Base-by-base conservation (phyloP, 1,284 basidiomycete species). In the Ganoderma sinense region DNA sequence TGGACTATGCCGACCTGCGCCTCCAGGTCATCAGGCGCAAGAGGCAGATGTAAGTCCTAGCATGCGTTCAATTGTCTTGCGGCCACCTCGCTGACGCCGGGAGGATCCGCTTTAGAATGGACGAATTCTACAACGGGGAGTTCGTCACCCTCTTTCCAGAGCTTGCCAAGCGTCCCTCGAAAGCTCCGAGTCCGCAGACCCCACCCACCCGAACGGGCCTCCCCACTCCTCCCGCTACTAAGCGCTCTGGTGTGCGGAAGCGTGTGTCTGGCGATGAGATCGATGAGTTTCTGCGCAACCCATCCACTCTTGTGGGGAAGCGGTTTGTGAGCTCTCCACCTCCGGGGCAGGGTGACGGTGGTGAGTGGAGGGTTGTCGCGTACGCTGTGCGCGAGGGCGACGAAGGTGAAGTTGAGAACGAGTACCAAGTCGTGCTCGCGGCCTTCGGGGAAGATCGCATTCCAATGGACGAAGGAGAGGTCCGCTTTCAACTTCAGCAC, bases 391-490 rank as follows among this genome's bases (percentile, higher is more conserved):
- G 66, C n/a, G 55, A 62, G 56, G 45, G 29, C 5, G 65, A 65
- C 10, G 58, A 33, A 7, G 48, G 29, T 13, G n/a, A n/a, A n/a
- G n/a, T 67, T 14, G 69, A 67, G 33, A 48, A 70, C 41, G 69
- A 70, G 62, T 70, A 64, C 40, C 53, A 43, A n/a, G 51, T 70
- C 14, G 8, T 43, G 48, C 26, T 67, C 16, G 65, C 62, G n/a
- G 65, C 51, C 13, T 40, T 65, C 13, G 65, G 51, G 18, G 62
- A 26, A n/a, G 69, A 39, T 5, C n/a, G 48, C 2, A 10, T 70
- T 18, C 69, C 69, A 14, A 67, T 70, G 69, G 63, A 41, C 10
- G 62, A 26, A 23, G 66, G 64, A 39, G 62, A 70, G 14, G 59
- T 70, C 20, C 31, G 58, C 14, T 55, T 40, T 16, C 62, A 67